Percentiles rank a stretch among this genome's conserved stretches.
Conservation (phyloP, 2,329 filamentous ascomycete species). For the Aspergillus tubingensis region DNA sequence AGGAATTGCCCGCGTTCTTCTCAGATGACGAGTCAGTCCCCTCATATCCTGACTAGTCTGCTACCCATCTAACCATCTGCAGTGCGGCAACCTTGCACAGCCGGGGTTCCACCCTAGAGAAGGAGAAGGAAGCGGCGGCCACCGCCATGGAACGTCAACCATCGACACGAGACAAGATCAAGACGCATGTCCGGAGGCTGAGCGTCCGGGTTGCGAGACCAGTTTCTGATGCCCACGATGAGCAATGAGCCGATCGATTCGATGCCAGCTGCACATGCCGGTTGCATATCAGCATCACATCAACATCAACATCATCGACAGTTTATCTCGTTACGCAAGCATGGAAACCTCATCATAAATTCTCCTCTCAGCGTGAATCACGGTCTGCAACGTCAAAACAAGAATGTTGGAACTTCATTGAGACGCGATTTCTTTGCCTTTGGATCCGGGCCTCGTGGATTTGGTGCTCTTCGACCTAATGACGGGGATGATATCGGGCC, state of each 20-base stretch:
- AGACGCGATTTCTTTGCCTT: constrained; percentile 40
- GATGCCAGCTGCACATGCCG: background rate
- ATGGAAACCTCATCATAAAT: background rate
- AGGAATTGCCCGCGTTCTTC: constrained; percentile 43
- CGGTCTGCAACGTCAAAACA: constrained; percentile 32
- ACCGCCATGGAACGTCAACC: constrained; percentile 28
- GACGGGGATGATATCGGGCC: constrained; percentile 19
- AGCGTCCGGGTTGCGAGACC: constrained; percentile 29
- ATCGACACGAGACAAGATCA: constrained; percentile 33
- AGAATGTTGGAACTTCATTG: constrained; percentile 48
- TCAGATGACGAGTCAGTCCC: constrained; percentile 41
- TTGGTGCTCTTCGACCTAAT: constrained; percentile 15
- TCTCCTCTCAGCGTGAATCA: background rate
- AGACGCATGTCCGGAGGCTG: constrained; percentile 32
- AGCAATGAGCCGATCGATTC: constrained; percentile 14
- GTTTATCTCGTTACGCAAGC: background rate
- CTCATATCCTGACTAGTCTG: constrained; percentile 15
- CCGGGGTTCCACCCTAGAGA: constrained; percentile 23
- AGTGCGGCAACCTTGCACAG: constrained; percentile 40
- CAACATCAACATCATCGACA: background rate
- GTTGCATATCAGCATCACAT: background rate
- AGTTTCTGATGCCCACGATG: constrained; percentile 18
- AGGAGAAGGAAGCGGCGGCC: constrained; percentile 33
- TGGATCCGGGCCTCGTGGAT: constrained; percentile 22
- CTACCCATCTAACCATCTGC: constrained; percentile 30